phyloP scores from a whole-genome alignment of 352 stramenopile genomes.

The Saprolegnia diclina region DNA sequence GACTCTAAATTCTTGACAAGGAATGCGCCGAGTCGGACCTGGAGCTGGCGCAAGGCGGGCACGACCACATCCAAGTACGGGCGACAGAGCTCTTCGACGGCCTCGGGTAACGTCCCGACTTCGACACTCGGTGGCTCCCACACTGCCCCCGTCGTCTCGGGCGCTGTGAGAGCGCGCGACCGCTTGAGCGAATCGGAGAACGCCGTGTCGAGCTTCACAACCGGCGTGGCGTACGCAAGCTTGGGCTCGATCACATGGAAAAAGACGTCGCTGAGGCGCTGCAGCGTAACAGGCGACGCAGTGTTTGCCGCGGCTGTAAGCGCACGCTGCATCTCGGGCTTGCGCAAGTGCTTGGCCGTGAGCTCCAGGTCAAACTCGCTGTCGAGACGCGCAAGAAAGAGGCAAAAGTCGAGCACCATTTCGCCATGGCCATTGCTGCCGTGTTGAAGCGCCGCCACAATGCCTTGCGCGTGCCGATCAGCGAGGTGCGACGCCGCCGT shows the following conservation, averaged over 20 bases:
- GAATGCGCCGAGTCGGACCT: background rate
- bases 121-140: slow-evolving; percentile 1
- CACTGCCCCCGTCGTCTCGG: background rate
- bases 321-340: background rate
- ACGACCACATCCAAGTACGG: background rate
- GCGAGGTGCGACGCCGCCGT: background rate
- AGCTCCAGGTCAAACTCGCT: background rate
- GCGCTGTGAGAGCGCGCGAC: background rate
- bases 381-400: background rate
- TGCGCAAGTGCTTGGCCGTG: background rate
- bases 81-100: background rate
- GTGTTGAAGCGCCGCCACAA: background rate
- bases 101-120: background rate
- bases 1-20: background rate
- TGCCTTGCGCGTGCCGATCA: background rate
- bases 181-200: background rate
- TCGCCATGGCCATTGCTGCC: background rate
- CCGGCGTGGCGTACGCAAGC: background rate
- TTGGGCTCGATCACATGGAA: background rate
- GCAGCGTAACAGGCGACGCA: background rate
- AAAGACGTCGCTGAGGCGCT: background rate
- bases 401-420: background rate
- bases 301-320: background rate
- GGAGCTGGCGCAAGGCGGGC: background rate
- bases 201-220: background rate